phyloP scores from a whole-genome alignment of 139 green algal genomes.

The Edaphochlamys debaryana region DNA sequence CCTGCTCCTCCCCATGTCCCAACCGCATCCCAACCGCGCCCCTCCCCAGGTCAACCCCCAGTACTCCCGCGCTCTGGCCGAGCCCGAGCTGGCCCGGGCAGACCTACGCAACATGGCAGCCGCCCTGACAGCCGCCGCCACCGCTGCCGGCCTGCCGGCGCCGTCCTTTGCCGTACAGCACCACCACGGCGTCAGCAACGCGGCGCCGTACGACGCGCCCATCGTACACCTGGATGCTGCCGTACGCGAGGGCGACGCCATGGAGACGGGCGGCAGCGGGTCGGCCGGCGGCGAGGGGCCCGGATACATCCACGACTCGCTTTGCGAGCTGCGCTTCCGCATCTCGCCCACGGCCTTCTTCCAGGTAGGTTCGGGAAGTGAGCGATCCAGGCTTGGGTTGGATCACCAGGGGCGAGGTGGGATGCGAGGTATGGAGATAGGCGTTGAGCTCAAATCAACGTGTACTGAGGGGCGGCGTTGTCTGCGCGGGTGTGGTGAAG shows the following conservation, averaged over 20 bases:
- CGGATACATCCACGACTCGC: conserved; percentile 52
- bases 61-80: conserved; percentile 2
- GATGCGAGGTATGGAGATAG: too few species aligned
- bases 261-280: neutral
- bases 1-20: too few species aligned
- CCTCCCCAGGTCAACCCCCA: conserved; percentile 40
- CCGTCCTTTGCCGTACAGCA: conserved; percentile 50
- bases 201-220: conserved; percentile 46
- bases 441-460: too few species aligned
- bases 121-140: neutral
- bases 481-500: too few species aligned
- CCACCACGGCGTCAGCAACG: conserved; percentile 55
- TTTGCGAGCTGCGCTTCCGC: conserved; percentile 79
- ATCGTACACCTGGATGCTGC: too few species aligned
- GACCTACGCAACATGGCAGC: conserved; percentile 25
- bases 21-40: too few species aligned
- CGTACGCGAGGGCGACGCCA: neutral
- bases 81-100: neutral
- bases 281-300: neutral
- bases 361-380: conserved; percentile 67
- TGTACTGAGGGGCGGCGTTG: too few species aligned
- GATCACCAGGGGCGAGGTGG: too few species aligned
- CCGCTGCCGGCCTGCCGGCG: conserved; percentile 9
- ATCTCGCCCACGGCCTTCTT: conserved; percentile 89
- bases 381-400: too few species aligned